Conservation (phyloP, 108 stramenopile species). For the Cyclostephanos tholiformis region DNA sequence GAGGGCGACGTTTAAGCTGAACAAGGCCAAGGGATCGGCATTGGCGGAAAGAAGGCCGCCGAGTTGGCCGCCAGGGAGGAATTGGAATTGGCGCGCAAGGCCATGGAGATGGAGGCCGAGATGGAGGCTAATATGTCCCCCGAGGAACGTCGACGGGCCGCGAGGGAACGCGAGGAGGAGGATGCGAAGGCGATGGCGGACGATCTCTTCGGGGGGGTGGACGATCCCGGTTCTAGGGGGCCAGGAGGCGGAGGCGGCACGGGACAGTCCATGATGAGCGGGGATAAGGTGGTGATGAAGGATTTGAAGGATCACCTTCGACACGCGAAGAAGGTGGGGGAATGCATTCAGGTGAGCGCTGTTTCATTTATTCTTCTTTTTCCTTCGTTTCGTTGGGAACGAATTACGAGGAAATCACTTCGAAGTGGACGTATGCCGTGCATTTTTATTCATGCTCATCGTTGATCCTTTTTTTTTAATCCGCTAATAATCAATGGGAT, state of each 20-base stretch:
- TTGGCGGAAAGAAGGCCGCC: constrained; percentile 75
- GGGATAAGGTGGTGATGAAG: constrained; percentile 77
- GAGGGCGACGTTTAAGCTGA: constrained; percentile 34
- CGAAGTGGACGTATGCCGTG: background rate
- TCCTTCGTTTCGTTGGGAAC: background rate
- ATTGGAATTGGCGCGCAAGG: constrained; percentile 78
- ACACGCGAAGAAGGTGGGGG: constrained; percentile 83
- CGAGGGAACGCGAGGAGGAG: constrained; percentile 71
- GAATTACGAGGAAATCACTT: background rate
- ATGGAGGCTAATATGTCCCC: constrained; percentile 86
- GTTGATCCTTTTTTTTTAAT: background rate
- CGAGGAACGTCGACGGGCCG: constrained; percentile 67
- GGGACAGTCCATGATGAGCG: constrained; percentile 46
- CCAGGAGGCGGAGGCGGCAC: constrained; percentile 7
- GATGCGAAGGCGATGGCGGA: constrained; percentile 81
- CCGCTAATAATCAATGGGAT: constrained; percentile 5
- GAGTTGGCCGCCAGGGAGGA: constrained; percentile 72
- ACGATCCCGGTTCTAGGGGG: constrained; percentile 25
- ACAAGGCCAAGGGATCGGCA: constrained; percentile 88
- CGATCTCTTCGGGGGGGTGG: constrained; percentile 85
- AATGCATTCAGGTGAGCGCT: constrained; percentile 76
- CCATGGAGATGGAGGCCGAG: constrained; percentile 86
- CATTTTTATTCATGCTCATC: constrained; percentile 4
- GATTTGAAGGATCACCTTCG: constrained; percentile 90
- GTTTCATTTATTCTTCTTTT: constrained; percentile 9